These are phyloP conservation scores for Vachellia collinsii DNA, from an alignment of 306 rosid species.

Conservation along the genomic window DNA sequence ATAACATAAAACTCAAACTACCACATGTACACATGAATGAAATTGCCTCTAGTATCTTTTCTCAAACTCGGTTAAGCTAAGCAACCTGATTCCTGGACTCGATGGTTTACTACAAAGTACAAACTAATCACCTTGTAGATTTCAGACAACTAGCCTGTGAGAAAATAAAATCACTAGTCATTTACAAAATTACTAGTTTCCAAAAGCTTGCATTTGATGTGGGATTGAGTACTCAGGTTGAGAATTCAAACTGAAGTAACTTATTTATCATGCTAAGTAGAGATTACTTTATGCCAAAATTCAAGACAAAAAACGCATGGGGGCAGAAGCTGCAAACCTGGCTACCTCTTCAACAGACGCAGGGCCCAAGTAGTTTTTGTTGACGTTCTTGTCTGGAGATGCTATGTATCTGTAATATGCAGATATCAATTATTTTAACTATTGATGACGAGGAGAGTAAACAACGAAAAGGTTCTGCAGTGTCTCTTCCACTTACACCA, in stretches of 20 bases:
- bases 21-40: background rate
- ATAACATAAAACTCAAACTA: background rate
- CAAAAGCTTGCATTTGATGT: slow-evolving; percentile 7
- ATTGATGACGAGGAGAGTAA: slow-evolving; percentile 31
- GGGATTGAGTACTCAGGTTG: slow-evolving; percentile 16
- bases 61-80: background rate
- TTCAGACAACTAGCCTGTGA: slow-evolving; percentile 1
- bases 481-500: slow-evolving; percentile 72
- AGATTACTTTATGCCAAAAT: slow-evolving; percentile 24
- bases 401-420: slow-evolving; percentile 71
- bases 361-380: slow-evolving; percentile 84
- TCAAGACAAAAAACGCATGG: slow-evolving; percentile 9
- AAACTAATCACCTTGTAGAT: slow-evolving; percentile 13
- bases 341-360: slow-evolving; percentile 78
- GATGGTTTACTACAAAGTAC: background rate
- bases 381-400: slow-evolving; percentile 69
- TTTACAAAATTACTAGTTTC: slow-evolving; percentile 13
- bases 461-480: slow-evolving; percentile 15
- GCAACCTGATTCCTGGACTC: slow-evolving; percentile 2
- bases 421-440: slow-evolving; percentile 20
- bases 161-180: slow-evolving; percentile 20
- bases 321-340: slow-evolving; percentile 53
- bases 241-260: background rate
- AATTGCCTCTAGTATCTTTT: background rate
- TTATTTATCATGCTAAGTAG: background rate